Conservation (phyloP, 1,284 basidiomycete genomes). For the Hymenochaete sp. region DNA sequence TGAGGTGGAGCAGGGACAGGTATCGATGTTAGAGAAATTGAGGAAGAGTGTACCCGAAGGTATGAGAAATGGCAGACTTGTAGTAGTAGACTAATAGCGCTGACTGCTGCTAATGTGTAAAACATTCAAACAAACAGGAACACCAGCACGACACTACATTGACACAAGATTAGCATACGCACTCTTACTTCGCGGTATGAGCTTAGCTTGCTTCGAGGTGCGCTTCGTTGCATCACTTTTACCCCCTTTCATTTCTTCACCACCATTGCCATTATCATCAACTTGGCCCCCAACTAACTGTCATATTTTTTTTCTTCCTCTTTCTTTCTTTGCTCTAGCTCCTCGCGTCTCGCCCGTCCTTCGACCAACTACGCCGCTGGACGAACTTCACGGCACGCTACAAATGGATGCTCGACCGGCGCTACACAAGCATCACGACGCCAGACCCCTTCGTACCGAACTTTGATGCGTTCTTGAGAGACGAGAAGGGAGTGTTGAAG, state of each 20-base stretch:
- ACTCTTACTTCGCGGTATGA: constrained; percentile 4
- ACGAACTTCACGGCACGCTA: constrained; percentile 54
- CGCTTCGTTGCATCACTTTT: neutral
- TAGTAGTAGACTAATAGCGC: no score
- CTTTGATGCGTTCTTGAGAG: constrained; percentile 6
- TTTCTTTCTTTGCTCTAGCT: constrained; percentile 24
- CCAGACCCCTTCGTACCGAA: constrained; percentile 18
- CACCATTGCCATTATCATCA: no score
- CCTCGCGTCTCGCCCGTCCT: constrained; percentile 26
- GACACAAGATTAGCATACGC: constrained; percentile 4
- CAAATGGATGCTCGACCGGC: constrained; percentile 62
- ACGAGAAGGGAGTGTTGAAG: constrained; percentile 3
- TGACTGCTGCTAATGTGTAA: no score
- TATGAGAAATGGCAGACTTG: no score
- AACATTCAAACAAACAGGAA: no score
- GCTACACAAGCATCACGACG: constrained; percentile 39
- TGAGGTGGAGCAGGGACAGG: neutral
- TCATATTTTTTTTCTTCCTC: no score
- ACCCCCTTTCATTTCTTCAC: neutral
- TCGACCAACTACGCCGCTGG: constrained; percentile 30
- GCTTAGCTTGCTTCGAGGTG: constrained; percentile 7
- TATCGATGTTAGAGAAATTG: constrained; percentile 41
- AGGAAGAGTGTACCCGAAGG: constrained; percentile 32
- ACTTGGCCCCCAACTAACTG: no score
- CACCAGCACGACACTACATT: constrained; percentile 8